Evolutionary conservation across 140 eudicot genomes (phyloP).

Genomic region (Senecio squalidus): DNA sequence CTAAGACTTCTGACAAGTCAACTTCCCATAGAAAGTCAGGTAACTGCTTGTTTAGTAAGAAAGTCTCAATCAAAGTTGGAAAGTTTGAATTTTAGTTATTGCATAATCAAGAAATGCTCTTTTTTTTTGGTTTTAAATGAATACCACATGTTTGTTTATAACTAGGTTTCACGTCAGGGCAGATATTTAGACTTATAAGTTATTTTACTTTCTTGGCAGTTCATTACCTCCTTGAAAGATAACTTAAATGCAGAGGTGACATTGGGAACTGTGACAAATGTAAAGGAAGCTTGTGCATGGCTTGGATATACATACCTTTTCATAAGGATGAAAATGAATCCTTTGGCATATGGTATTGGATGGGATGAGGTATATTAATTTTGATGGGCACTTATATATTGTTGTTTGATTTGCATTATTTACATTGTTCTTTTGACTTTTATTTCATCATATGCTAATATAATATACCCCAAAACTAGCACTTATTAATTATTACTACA

Average conservation of each 20-base stretch:
- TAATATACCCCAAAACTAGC: not conserved
- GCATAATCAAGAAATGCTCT: too few relatives aligned
- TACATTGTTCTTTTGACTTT: constrained; percentile 7
- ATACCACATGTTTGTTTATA: not conserved
- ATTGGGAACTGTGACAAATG: constrained; percentile 97
- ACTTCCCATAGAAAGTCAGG: constrained; percentile 99
- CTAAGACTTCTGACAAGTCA: constrained; percentile 91
- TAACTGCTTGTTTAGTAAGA: constrained; percentile 17
- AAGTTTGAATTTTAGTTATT: too few relatives aligned
- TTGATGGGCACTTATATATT: constrained; percentile 2
- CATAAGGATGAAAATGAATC: constrained; percentile 98
- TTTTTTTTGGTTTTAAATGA: not conserved
- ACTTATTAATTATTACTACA: not conserved
- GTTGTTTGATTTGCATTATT: not conserved
- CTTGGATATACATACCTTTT: constrained; percentile 95
- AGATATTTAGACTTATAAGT: not conserved
- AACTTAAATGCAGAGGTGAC: constrained; percentile 98
- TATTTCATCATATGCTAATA: constrained; percentile 7
- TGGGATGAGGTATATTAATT: constrained; percentile 90
- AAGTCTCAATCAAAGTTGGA: not conserved
- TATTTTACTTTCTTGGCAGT: constrained; percentile 43
- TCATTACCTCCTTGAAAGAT: constrained; percentile 92
- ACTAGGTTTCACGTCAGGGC: not conserved
- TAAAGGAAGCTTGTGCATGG: constrained; percentile 99
- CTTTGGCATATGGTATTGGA: constrained; percentile 96